Conservation (phyloP, 805 yeast species). For the Candida wancherniae region DNA sequence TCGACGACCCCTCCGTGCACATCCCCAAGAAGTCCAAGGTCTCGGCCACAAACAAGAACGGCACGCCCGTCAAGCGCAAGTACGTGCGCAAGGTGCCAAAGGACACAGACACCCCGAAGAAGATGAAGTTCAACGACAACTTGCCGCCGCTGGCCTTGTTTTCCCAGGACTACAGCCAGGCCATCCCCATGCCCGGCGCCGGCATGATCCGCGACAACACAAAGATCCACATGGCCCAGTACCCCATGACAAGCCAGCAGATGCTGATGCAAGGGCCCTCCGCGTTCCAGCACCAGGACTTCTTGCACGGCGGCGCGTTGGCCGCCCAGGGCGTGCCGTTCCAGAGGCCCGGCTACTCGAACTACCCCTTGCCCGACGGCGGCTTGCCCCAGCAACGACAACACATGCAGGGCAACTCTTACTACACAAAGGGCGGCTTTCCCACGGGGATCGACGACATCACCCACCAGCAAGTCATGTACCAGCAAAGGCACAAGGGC, state of each 20-base stretch:
- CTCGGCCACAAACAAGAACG: constrained; percentile 26
- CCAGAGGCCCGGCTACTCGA: constrained; percentile 2
- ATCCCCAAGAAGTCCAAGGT: constrained; percentile 32
- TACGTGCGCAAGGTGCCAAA: constrained; percentile 48
- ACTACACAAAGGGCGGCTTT: constrained; percentile 1
- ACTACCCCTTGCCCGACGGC: background rate
- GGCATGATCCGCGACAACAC: background rate
- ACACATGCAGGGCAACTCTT: background rate
- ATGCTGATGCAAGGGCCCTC: constrained; percentile 17
- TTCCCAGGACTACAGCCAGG: constrained; percentile 17
- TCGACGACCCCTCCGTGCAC: constrained; percentile 31
- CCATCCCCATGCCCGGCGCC: constrained; percentile 7
- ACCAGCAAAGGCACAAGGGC: constrained; percentile 10
- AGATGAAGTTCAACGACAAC: constrained; percentile 23
- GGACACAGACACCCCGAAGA: constrained; percentile 56
- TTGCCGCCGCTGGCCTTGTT: constrained; percentile 18
- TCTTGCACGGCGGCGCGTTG: constrained; percentile 11
- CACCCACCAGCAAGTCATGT: constrained; percentile 13
- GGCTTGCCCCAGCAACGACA: background rate
- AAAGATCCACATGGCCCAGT: constrained; percentile 6
- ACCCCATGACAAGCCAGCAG: constrained; percentile 5
- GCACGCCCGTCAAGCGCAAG: constrained; percentile 40
- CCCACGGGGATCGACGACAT: constrained; percentile 9
- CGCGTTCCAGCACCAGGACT: constrained; percentile 22
- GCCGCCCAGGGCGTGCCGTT: constrained; percentile 1